A percentile compares a stretch with the other conserved stretches of the same genome.
These are phyloP conservation scores for Beauveria scarabaeidicola DNA, from an alignment of 2,329 filamentous ascomycete species.

Conservation along the genomic window DNA sequence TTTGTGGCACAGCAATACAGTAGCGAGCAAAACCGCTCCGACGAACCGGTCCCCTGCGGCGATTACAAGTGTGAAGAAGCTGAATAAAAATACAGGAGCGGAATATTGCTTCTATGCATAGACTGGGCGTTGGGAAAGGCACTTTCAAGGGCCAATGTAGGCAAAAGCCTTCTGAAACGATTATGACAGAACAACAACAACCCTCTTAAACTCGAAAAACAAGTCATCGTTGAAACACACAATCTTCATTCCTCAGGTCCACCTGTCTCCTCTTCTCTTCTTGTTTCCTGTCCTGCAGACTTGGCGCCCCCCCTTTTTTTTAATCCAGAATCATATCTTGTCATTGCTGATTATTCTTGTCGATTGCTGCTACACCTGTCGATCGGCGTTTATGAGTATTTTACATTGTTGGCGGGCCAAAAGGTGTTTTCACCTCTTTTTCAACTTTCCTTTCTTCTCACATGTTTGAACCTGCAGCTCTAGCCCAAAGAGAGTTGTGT, in stretches of 20 bases:
- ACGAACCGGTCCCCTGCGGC: no score
- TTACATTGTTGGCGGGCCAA: not conserved
- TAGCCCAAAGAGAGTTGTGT: not conserved
- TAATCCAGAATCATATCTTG: not conserved
- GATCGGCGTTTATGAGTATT: not conserved
- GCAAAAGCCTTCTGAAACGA: not conserved
- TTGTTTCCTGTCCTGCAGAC: not conserved
- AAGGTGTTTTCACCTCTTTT: not conserved
- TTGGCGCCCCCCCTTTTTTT: not conserved
- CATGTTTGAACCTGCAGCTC: not conserved
- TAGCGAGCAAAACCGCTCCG: no score
- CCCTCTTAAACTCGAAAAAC: not conserved
- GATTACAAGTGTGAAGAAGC: not conserved
- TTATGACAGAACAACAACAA: not conserved
- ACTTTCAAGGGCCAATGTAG: not conserved
- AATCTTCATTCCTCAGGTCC: not conserved
- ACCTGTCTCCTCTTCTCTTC: not conserved
- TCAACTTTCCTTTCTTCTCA: not conserved
- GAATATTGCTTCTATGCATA: conserved; percentile 10
- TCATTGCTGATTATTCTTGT: not conserved
- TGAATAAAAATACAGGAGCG: not conserved
- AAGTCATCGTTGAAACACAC: conserved; percentile 1
- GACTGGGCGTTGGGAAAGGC: conserved; percentile 7
- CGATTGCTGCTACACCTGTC: not conserved
- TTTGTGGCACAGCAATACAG: no score